These are phyloP conservation scores for Vitis amurensis DNA, from an alignment of 164 flowering plant species.

Conservation along the genomic window DNA sequence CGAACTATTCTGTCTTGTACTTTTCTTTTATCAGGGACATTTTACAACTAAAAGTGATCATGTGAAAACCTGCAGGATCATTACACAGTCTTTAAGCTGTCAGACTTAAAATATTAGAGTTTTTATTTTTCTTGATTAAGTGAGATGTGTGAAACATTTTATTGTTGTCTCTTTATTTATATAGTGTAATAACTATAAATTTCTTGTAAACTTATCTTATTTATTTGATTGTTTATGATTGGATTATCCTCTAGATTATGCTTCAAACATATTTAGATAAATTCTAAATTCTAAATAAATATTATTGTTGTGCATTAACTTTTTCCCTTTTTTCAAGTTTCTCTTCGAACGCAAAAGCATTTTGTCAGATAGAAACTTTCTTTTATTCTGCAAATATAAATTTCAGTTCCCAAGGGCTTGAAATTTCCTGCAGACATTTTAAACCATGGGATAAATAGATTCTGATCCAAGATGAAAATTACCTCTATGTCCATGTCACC, in stretches of 20 bases:
- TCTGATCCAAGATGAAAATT: slow-evolving; percentile 6
- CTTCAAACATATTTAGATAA: not conserved
- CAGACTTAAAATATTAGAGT: no score
- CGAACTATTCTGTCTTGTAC: not conserved
- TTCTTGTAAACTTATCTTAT: not conserved
- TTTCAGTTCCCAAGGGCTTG: not conserved
- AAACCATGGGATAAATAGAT: no score
- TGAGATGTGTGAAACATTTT: no score
- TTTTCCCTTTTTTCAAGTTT: not conserved
- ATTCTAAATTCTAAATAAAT: not conserved
- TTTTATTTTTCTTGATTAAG: no score
- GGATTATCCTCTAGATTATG: not conserved
- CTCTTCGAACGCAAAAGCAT: not conserved
- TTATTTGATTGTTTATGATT: not conserved
- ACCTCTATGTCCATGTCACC: slow-evolving; percentile 54
- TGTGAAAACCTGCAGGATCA: no score
- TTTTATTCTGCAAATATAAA: not conserved
- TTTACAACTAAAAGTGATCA: no score
- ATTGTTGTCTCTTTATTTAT: no score
- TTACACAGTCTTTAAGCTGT: no score
- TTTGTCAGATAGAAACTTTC: not conserved
- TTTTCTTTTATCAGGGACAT: not conserved
- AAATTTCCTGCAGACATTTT: not conserved
- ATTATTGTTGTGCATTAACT: not conserved
- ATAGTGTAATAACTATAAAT: not conserved